These are phyloP conservation scores for Beauveria sp. DNA, from an alignment of 2,329 filamentous ascomycete genomes.

Conservation along the genomic window DNA sequence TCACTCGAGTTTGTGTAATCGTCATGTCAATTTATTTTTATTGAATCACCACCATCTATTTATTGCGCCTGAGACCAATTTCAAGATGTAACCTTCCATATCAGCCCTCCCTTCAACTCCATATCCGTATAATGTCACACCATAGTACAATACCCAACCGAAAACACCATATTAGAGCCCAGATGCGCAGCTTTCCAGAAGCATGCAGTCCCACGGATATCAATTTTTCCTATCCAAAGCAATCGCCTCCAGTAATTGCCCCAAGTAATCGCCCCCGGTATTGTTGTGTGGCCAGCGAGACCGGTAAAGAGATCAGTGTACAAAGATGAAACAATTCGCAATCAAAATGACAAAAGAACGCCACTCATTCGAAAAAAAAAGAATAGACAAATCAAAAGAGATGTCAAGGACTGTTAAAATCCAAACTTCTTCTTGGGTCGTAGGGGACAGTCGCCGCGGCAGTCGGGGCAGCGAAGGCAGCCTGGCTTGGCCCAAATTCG, in stretches of 20 bases:
- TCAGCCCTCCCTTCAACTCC: not conserved
- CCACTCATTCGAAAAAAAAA: not conserved
- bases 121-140: not conserved
- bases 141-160: not conserved
- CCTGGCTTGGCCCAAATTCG: constrained; percentile 29
- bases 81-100: not conserved
- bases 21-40: not conserved
- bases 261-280: not conserved
- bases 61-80: not conserved
- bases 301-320: not conserved
- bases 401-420: not conserved
- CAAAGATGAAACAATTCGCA: not conserved
- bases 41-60: no score
- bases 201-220: not conserved
- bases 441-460: constrained; percentile 28
- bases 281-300: not conserved
- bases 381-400: not conserved
- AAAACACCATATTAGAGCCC: not conserved
- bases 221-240: not conserved
- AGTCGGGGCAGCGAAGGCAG: constrained; percentile 28
- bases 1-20: not conserved
- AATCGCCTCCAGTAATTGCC: not conserved
- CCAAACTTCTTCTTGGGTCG: constrained; percentile 26
- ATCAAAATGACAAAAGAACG: not conserved
- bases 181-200: not conserved